phyloP scores from a whole-genome alignment of 768 basidiomycete genomes.

The Aureoboletus auriporus region DNA sequence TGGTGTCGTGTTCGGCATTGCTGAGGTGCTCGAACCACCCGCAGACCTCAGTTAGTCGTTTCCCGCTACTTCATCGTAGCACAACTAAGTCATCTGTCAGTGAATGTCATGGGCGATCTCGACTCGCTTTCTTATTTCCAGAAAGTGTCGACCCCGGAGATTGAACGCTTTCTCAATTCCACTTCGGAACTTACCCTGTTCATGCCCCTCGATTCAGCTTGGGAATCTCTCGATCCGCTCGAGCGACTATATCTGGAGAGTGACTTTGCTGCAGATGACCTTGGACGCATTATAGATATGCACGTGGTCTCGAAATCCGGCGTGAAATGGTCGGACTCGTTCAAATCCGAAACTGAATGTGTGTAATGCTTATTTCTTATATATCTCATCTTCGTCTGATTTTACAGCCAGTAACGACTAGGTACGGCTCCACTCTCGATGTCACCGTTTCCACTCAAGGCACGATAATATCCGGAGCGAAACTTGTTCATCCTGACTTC shows the following conservation, averaged over 20 bases:
- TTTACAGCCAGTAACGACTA: constrained; percentile 55
- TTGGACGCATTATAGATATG: constrained; percentile 73
- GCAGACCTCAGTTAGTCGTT: constrained; percentile 59
- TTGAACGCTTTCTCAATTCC: constrained; percentile 53
- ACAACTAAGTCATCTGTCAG: constrained; percentile 35
- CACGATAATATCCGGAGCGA: constrained; percentile 53
- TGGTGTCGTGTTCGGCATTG: constrained; percentile 74
- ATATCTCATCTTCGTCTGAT: constrained; percentile 9
- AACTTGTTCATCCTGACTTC: constrained; percentile 72
- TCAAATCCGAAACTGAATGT: constrained; percentile 51
- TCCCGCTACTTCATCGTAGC: not conserved
- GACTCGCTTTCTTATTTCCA: constrained; percentile 68
- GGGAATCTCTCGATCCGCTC: constrained; percentile 67
- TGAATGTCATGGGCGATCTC: constrained; percentile 54
- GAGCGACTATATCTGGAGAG: constrained; percentile 89
- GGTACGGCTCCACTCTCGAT: constrained; percentile 63
- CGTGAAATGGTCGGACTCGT: constrained; percentile 68
- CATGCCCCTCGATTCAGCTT: constrained; percentile 82
- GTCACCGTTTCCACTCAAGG: constrained; percentile 52
- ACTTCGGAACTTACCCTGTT: constrained; percentile 83
- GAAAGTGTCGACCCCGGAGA: constrained; percentile 62
- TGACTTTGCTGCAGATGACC: constrained; percentile 77
- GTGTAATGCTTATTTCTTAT: constrained; percentile 24
- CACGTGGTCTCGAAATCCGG: constrained; percentile 58
- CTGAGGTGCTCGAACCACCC: constrained; percentile 71